Base-by-base conservation (phyloP, 2,329 filamentous ascomycete genomes). In the Falciphora oryzae region DNA sequence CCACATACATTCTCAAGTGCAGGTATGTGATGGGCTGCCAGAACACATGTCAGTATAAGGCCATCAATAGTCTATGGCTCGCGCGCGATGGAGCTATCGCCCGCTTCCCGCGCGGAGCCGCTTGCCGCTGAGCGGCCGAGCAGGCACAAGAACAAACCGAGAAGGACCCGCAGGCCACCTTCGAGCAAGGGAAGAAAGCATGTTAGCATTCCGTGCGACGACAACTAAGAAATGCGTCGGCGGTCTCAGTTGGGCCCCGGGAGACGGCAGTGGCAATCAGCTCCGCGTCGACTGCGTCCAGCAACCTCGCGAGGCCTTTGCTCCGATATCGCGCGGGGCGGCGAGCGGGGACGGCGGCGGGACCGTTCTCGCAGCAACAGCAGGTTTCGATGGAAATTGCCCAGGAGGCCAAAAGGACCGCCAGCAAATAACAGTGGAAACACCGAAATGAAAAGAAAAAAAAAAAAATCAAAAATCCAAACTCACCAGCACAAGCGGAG, bases 141-240 rank as follows among this genome's bases (percentile, higher is more conserved):
- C 10, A 60, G 29, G 18, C 29, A 18, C 58, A 60, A 27, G 53
- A 16, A 63, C 62, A 32, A 59, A 63, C 62, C 31, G 62, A 63
- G 56, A 63, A 63, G 10, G 62, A 63, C 53, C 62, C 62, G 32
- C 62, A 63, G 25, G 62, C 62, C 62, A 63, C 62, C 62, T 63
- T 27, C 4, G 14, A 16, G 8, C 18, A 63, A 22, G 27, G 11
- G 11, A 27, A 50, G 1, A 57, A 32, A 1, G 13, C 32, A 29
- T 28, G 62, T 63, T 59, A 63, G 62, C 56, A 44, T 29, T 31
- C 16, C 22, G 16, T 29, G n/a, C 56, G 4, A 44, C 28, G 18
- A 13, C 7, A 16, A 29, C 25, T 1, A 29, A 6, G 14, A 61
- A 16, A 18, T 27, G 16, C 27, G 60, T 13, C 16, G 25, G 27